Base-by-base conservation (phyloP, 495 filamentous ascomycete species). In the Trichoderma gamsii region DNA sequence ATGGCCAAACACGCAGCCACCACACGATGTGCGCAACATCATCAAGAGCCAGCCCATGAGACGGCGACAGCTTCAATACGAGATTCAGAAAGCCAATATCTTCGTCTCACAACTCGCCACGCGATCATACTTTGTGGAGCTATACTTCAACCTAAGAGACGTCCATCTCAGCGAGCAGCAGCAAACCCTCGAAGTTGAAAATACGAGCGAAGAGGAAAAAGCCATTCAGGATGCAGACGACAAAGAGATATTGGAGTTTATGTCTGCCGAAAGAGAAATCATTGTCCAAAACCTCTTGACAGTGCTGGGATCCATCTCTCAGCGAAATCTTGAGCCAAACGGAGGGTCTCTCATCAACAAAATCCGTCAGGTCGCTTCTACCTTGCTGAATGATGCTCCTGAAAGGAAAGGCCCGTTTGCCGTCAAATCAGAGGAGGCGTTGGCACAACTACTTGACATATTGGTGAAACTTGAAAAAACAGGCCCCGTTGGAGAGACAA, bases 71-170 rank as follows among this genome's bases (percentile, higher is more conserved):
- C 80, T 92, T 2, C 91, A 93, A 64, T 89, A 86, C 65, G 90
- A 95, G 71, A 93, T 96, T 27, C 91, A 96, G 73, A 93, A 92
- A 72, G 87, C 87, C 25, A 94, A 93, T 70, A 89, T 97, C 29
- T 89, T 92, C 69, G 85, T 86, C 8, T 90, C 86, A 59, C 87
- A 91, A 71, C 79, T 97, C 1, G 85, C 84, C 4, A 92, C 90
- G 2, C 84, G 92, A 25, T 91, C 89, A 0, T 92, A 88, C 72
- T 83, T 92, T n/a, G 88, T 94, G 2, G 90, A 96, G 70, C 91
- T 90, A 71, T 95, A 92, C 72, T 89, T 87, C 76, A 86, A 81
- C 71, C 79, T 90, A 0, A 85, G 84, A 63, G 86, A 90, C 49
- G 82, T 82, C 7, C 83, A 83, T 70, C 74, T 73, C 2, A 49